phyloP scores from a whole-genome alignment of 306 rosid genomes.

The Psophocarpus tetragonolobus region DNA sequence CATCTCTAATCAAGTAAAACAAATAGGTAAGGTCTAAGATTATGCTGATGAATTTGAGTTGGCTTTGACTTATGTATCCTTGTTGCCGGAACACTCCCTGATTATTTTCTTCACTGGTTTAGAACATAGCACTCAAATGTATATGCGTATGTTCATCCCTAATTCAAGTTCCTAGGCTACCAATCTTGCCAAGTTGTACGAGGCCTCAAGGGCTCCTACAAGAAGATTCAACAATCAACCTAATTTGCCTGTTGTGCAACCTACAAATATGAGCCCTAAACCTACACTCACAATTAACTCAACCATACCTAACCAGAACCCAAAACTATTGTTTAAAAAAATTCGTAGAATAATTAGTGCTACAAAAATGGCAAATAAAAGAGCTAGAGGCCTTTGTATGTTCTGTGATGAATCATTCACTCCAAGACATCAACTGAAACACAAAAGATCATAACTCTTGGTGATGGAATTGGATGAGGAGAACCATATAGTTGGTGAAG shows the following conservation, averaged over 20 bases:
- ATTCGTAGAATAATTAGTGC: background rate
- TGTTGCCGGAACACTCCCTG: background rate
- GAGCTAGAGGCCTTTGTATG: too few species aligned
- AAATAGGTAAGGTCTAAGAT: background rate
- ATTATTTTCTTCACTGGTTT: background rate
- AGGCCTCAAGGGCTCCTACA: background rate
- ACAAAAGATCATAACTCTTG: background rate
- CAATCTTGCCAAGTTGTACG: background rate
- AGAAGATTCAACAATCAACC: too few species aligned
- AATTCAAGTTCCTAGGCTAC: background rate
- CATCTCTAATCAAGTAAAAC: background rate
- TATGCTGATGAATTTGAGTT: background rate
- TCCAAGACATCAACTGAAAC: too few species aligned
- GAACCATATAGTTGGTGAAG: background rate
- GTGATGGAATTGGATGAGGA: too few species aligned
- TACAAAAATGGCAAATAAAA: too few species aligned
- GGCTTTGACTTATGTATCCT: background rate
- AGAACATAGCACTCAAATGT: background rate
- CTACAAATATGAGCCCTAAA: too few species aligned
- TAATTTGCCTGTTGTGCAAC: too few species aligned
- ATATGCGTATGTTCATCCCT: background rate
- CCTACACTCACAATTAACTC: background rate
- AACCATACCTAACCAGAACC: background rate
- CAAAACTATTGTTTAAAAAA: too few species aligned
- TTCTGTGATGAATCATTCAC: too few species aligned